Conservation (phyloP, 2,329 filamentous ascomycete genomes). For the Chaetoscypha palmicola region DNA sequence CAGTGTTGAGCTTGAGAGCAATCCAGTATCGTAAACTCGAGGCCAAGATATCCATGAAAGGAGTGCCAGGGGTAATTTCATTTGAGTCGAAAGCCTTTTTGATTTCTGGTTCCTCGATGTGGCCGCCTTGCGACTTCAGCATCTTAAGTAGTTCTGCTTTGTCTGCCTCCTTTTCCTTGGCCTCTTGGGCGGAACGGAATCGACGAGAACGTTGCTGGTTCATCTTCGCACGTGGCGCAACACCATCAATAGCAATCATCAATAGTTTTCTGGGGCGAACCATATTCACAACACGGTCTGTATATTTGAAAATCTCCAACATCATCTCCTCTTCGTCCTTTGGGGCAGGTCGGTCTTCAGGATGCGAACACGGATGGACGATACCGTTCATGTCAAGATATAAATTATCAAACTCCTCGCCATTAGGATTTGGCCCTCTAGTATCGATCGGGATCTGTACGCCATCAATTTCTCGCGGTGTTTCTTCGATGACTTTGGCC, state of each 20-base stretch:
- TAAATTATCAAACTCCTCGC: slow-evolving; percentile 94
- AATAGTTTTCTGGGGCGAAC: slow-evolving; percentile 90
- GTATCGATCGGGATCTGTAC: slow-evolving; percentile 77
- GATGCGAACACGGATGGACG: slow-evolving; percentile 96
- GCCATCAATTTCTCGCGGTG: slow-evolving; percentile 75
- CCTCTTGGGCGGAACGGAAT: slow-evolving; percentile 90
- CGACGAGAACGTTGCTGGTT: slow-evolving; percentile 96
- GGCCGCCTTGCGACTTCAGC: slow-evolving; percentile 67
- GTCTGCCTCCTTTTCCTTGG: slow-evolving; percentile 86
- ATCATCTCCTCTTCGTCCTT: slow-evolving; percentile 99
- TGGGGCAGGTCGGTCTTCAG: slow-evolving; percentile 84
- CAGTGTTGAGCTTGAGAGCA: slow-evolving; percentile 94
- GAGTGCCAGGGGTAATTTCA: slow-evolving; percentile 88
- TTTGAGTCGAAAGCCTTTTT: slow-evolving; percentile 91
- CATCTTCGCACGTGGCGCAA: slow-evolving; percentile 97
- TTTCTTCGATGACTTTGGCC: slow-evolving; percentile 86
- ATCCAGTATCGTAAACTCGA: slow-evolving; percentile 91
- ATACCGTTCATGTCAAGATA: slow-evolving; percentile 99
- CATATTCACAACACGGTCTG: slow-evolving; percentile 98
- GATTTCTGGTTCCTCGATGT: slow-evolving; percentile 52
- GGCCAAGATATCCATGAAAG: slow-evolving; percentile 96
- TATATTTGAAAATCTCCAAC: slow-evolving; percentile 96
- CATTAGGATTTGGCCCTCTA: slow-evolving; percentile 84
- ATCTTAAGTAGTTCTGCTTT: slow-evolving; percentile 83
- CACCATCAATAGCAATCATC: slow-evolving; percentile 97